Evolutionary conservation across 768 basidiomycete species (phyloP), one percentile per base, ranked within the genome.

Genomic region (Auricularia cornea): DNA sequence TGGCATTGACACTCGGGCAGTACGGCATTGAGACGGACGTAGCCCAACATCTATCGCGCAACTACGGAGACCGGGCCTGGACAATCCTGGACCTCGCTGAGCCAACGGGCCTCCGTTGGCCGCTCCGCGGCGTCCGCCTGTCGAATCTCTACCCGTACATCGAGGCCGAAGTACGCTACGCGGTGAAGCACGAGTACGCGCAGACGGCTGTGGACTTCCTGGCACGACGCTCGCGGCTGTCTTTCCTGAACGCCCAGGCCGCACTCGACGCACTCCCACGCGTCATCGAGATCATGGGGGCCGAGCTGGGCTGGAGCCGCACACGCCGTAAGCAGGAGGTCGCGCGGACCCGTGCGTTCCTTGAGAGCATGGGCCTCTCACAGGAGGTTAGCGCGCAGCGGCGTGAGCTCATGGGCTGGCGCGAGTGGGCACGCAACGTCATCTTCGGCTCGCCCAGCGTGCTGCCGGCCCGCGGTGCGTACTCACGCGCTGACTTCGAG

Each of bases 11-110:
- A 23, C 32, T 1, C 59, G 30, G 60, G 3, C 62, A 93, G 92
- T 96, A 92, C 74, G 94, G 94, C 26, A 74, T 96, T 26, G 90
- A 92, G 64, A 88, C 90, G 1, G 95, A 96, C 30, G 91, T 98
- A 3, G 96, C 96, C 2, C 89, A 89, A 70, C 94, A 98, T 70
- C 80, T 99, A 3, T 86, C 94, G n/a, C 87, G 91, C 61, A 90
- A 87, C 69, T 98, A 99, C 70, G 96, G 96, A 29, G 94, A 97
- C 74, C 89, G 94, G 60, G 94, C 96, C 0, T 98, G 96, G 96
- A 89, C 90, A 0, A 92, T 98, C 0, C 90, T 89, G 69, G 84
- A 86, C 0, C 82, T 94, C 63, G 88, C 90, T 1, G 80, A 86
- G 59, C 84, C 87, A 3, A 94, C 92, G 0, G 89, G 89, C 31